Conservation (phyloP, 495 filamentous ascomycete species). For the Penicillium paradoxum region DNA sequence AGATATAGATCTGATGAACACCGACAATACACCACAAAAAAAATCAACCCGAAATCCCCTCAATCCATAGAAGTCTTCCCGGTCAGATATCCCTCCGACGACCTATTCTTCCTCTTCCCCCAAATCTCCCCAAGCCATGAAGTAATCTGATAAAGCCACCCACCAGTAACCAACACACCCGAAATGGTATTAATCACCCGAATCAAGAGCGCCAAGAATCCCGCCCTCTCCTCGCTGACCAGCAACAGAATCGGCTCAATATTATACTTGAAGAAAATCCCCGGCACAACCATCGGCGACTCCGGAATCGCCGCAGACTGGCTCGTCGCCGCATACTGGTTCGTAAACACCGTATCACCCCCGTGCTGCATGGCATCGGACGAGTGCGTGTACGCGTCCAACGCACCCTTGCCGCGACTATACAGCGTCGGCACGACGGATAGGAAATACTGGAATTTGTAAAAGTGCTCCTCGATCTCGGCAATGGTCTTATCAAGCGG, state of each 20-base stretch:
- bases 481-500: conserved; percentile 89
- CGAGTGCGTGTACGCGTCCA: conserved; percentile 34
- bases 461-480: conserved; percentile 69
- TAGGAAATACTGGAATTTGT: conserved; percentile 98
- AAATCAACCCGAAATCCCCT: conserved; percentile 1
- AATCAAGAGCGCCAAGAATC: conserved; percentile 68
- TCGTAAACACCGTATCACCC: conserved; percentile 71
- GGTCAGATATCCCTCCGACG: conserved; percentile 54
- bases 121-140: conserved; percentile 49
- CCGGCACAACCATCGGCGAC: conserved; percentile 60
- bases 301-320: conserved; percentile 66
- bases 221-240: conserved; percentile 74
- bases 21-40: conserved; percentile 1
- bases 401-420: conserved; percentile 52
- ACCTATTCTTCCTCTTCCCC: conserved; percentile 37
- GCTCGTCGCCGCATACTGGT: conserved; percentile 96
- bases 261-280: conserved; percentile 98
- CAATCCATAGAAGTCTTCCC: conserved; percentile 35
- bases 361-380: conserved; percentile 18
- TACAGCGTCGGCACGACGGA: conserved; percentile 96
- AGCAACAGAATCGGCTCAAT: conserved; percentile 92
- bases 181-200: conserved; percentile 65
- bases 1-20: not conserved
- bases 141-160: conserved; percentile 57
- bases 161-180: conserved; percentile 58